These are phyloP conservation scores for Leccinum olivaceopallidum DNA, from an alignment of 768 basidiomycete genomes.

Conservation along the genomic window DNA sequence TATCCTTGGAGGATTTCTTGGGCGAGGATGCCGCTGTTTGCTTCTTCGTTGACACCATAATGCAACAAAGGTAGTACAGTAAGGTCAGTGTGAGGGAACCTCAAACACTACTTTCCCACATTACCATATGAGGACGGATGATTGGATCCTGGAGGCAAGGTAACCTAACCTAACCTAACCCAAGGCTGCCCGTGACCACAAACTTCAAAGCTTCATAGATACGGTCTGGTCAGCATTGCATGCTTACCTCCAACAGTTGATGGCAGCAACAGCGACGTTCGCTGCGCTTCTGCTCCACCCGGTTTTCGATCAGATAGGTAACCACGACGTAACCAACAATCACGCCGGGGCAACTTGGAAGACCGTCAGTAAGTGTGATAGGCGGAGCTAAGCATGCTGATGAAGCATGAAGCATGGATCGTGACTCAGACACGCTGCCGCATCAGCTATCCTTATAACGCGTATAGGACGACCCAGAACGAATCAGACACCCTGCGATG, in stretches of 20 bases:
- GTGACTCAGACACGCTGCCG: not conserved
- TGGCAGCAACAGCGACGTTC: too few species aligned
- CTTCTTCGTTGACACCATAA: slow-evolving; percentile 35
- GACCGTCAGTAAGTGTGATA: not conserved
- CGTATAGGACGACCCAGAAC: not conserved
- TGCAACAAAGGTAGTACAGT: not conserved
- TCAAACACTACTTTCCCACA: slow-evolving; percentile 14
- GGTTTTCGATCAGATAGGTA: not conserved
- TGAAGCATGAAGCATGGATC: not conserved
- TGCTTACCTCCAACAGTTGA: too few species aligned
- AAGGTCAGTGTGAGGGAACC: too few species aligned
- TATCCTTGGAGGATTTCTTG: slow-evolving; percentile 46
- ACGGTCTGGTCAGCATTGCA: too few species aligned
- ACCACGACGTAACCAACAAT: not conserved
- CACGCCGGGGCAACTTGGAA: not conserved
- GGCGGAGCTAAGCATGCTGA: slow-evolving; percentile 3
- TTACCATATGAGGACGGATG: not conserved
- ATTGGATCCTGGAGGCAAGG: too few species aligned
- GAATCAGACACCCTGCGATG: slow-evolving; percentile 15
- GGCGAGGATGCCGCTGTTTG: slow-evolving; percentile 26
- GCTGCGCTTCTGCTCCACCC: too few species aligned
- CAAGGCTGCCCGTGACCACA: too few species aligned
- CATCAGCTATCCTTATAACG: slow-evolving; percentile 5
- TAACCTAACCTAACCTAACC: too few species aligned
- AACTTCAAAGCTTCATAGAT: too few species aligned